Evolutionary conservation across 257 asterid species (phyloP).

Genomic region (Solanum lignicaule): DNA sequence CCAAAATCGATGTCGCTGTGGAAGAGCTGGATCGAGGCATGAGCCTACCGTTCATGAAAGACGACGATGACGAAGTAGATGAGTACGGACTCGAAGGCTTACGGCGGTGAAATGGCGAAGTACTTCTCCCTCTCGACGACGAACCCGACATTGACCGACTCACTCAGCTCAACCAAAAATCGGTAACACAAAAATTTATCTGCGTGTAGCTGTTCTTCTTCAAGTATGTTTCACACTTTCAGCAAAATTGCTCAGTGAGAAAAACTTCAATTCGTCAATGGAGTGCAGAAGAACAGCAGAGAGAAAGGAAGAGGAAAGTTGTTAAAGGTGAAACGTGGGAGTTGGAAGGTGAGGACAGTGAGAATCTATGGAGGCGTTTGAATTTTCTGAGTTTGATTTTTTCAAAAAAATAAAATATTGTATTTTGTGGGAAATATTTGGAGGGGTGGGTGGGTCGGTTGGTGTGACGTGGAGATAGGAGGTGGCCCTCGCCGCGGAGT

Average conservation of each 20-base stretch:
- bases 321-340: not conserved
- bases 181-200: not conserved
- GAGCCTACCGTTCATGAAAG: conserved; percentile 60
- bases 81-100: conserved; percentile 87
- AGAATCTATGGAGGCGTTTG: conserved; percentile 5
- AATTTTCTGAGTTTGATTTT: not conserved
- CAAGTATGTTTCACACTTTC: not conserved
- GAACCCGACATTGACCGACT: conserved; percentile 70
- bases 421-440: not conserved
- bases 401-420: not conserved
- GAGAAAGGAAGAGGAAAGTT: not conserved
- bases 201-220: not conserved
- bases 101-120: conserved; percentile 52
- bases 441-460: not conserved
- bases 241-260: not conserved
- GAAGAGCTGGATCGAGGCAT: conserved; percentile 61
- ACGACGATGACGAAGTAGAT: conserved; percentile 78
- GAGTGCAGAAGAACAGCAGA: not conserved
- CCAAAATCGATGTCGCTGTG: conserved; percentile 51
- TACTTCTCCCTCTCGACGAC: conserved; percentile 80
- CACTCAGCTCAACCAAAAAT: not conserved
- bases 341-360: not conserved
- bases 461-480: not conserved
- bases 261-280: not conserved
- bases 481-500: not conserved